Evolutionary conservation across 2,329 filamentous ascomycete genomes (phyloP).

Genomic region (Bipolaris oryzae): DNA sequence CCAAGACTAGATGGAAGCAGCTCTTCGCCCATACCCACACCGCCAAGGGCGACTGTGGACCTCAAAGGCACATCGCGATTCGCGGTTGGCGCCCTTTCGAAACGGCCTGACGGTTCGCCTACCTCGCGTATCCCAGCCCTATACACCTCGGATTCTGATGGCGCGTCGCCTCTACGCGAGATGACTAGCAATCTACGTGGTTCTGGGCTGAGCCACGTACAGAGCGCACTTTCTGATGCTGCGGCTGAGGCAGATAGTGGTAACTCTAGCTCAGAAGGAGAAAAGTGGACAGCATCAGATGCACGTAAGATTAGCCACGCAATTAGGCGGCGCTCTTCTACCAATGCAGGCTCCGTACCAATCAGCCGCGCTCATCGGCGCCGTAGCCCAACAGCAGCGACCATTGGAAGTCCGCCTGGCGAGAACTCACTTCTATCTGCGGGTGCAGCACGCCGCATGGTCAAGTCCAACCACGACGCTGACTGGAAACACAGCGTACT

Average conservation of each 20-base stretch:
- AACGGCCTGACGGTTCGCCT: slow-evolving; percentile 67
- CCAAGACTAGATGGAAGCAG: slow-evolving; percentile 44
- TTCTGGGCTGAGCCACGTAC: slow-evolving; percentile 62
- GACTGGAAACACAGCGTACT: slow-evolving; percentile 63
- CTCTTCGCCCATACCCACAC: slow-evolving; percentile 64
- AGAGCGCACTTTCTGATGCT: slow-evolving; percentile 41
- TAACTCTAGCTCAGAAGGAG: slow-evolving; percentile 55
- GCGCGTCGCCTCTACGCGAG: slow-evolving; percentile 54
- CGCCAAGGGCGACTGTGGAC: slow-evolving; percentile 64
- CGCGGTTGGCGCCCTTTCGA: slow-evolving; percentile 84
- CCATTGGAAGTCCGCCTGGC: slow-evolving; percentile 59
- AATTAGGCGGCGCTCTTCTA: slow-evolving; percentile 60
- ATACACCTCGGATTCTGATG: slow-evolving; percentile 64
- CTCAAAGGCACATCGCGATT: slow-evolving; percentile 73
- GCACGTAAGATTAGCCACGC: slow-evolving; percentile 62
- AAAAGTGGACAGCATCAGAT: slow-evolving; percentile 58
- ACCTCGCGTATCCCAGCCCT: slow-evolving; percentile 62
- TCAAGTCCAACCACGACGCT: slow-evolving; percentile 64
- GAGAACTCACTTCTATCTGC: slow-evolving; percentile 68
- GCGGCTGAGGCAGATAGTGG: slow-evolving; percentile 40
- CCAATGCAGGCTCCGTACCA: slow-evolving; percentile 49
- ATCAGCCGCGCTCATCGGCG: slow-evolving; percentile 56
- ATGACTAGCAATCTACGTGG: slow-evolving; percentile 52
- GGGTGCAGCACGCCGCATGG: slow-evolving; percentile 69
- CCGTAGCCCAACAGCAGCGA: slow-evolving; percentile 59